Evolutionary conservation across 2,329 filamentous ascomycete genomes (phyloP).

Genomic region (Capronia coronata): DNA sequence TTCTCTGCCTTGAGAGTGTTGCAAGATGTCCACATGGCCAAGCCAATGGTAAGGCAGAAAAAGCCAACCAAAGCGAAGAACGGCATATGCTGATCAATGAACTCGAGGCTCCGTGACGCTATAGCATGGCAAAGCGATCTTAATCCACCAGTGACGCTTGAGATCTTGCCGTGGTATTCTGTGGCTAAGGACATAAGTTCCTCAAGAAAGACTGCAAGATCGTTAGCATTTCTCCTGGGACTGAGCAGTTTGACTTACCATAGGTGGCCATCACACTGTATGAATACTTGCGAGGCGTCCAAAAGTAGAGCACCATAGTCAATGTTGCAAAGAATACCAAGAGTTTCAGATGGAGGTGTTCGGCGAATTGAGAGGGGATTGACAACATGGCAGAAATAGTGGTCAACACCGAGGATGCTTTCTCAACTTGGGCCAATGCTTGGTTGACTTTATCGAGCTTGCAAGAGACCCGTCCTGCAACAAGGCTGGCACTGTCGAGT

Average conservation of each 20-base stretch:
- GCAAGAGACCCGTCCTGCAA: constrained; percentile 12
- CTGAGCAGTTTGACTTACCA: constrained; percentile 7
- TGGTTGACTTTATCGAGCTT: constrained; percentile 20
- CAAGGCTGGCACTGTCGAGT: constrained; percentile 13
- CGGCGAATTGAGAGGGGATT: constrained; percentile 11
- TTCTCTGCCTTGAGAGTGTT: not conserved
- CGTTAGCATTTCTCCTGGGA: not conserved
- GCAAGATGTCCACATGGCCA: not conserved
- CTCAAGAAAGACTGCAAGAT: constrained; percentile 16
- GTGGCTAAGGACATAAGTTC: constrained; percentile 10
- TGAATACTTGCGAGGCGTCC: constrained; percentile 15
- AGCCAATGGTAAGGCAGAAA: not conserved
- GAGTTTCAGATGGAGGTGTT: constrained; percentile 16
- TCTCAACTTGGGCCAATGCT: constrained; percentile 16
- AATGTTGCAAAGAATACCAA: constrained; percentile 12
- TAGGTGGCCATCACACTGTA: constrained; percentile 16
- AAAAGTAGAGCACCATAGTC: constrained; percentile 11
- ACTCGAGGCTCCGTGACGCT: not conserved
- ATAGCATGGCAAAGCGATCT: constrained; percentile 2
- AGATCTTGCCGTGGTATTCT: constrained; percentile 9
- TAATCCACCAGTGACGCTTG: not conserved
- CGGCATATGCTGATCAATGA: not conserved
- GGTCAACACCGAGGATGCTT: constrained; percentile 14
- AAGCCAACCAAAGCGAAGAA: not conserved
- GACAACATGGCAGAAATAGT: constrained; percentile 15